These are phyloP conservation scores for Syncephalis fuscata DNA, from an alignment of 371 early-diverging fungal species.

Conservation along the genomic window DNA sequence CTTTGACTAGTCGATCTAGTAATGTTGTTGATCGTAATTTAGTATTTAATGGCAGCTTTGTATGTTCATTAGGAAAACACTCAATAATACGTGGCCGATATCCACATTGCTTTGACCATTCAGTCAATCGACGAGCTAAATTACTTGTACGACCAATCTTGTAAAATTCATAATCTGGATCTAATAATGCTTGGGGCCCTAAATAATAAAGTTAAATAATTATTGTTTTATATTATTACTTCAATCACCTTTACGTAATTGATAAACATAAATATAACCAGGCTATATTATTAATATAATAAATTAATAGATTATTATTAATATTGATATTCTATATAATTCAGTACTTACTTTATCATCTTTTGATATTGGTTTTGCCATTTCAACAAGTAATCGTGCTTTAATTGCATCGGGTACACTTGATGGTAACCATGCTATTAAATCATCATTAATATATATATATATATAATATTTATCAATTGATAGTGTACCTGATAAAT, in stretches of 20 bases:
- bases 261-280: slow-evolving; percentile 8
- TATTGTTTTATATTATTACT: background rate
- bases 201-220: background rate
- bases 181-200: background rate
- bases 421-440: no score
- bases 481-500: no score
- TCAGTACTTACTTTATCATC: slow-evolving; percentile 1
- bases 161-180: slow-evolving; percentile 1
- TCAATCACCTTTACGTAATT: slow-evolving; percentile 4
- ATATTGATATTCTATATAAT: no score
- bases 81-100: slow-evolving; percentile 3
- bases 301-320: no score
- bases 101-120: slow-evolving; percentile 6
- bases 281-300: no score
- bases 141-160: slow-evolving; percentile 6
- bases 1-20: no score
- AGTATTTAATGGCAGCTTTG: no score
- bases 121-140: slow-evolving; percentile 3
- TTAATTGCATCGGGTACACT: no score
- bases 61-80: slow-evolving; percentile 2
- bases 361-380: slow-evolving; percentile 6
- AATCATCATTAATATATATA: no score
- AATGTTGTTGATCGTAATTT: background rate
- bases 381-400: slow-evolving; percentile 1
- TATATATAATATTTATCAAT: no score